phyloP scores from a whole-genome alignment of 306 rosid species.

The Malus orientalis region DNA sequence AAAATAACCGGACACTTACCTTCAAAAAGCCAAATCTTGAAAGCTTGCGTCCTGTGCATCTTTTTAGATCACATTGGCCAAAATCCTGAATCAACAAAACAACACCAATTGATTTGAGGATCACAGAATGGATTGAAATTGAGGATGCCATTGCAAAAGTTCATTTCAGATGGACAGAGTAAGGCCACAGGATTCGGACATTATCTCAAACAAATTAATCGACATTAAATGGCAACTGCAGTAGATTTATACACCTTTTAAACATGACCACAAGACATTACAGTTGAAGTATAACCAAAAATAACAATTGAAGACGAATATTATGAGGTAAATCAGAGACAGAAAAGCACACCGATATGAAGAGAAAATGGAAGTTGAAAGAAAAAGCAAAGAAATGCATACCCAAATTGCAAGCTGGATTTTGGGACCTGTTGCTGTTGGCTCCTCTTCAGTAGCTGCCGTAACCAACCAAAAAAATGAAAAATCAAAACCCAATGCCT shows the following conservation, averaged over 20 bases:
- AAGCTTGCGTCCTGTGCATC: slow-evolving; percentile 92
- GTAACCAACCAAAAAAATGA: not conserved
- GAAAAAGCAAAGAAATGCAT: slow-evolving; percentile 20
- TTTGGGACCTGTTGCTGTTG: slow-evolving; percentile 31
- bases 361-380: not conserved
- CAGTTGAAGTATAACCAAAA: not conserved
- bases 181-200: not conserved
- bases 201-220: not conserved
- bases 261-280: not conserved
- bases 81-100: slow-evolving; percentile 59
- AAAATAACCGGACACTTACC: slow-evolving; percentile 38
- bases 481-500: not conserved
- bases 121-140: not conserved
- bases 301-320: not conserved
- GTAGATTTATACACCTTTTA: not conserved
- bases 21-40: slow-evolving; percentile 73
- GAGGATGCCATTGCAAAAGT: not conserved
- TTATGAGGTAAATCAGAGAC: not conserved
- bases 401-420: slow-evolving; percentile 96
- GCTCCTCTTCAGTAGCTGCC: slow-evolving; percentile 47
- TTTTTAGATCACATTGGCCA: slow-evolving; percentile 89
- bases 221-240: not conserved
- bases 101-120: slow-evolving; percentile 17
- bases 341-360: not conserved
- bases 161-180: not conserved